Percentiles rank a stretch among this genome's conserved stretches.
These are phyloP conservation scores for Bullera alba DNA, from an alignment of 768 basidiomycete species.

Conservation along the genomic window DNA sequence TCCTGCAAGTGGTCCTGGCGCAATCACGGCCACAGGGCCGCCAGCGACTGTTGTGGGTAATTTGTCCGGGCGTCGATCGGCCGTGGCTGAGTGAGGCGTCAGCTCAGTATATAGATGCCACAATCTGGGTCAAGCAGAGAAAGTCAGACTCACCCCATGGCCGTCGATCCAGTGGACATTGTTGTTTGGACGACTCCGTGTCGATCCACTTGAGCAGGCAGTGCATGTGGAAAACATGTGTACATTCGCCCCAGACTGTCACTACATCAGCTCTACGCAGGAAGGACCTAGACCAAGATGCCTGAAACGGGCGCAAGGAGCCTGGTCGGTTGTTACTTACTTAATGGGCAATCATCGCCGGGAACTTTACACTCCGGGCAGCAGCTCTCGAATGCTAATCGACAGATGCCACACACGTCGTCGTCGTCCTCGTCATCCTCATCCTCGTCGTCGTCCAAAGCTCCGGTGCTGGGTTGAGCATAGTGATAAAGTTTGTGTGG, in stretches of 20 bases:
- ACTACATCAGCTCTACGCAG: not conserved
- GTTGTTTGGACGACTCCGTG: constrained; percentile 79
- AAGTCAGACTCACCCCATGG: constrained; percentile 67
- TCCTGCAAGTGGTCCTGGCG: constrained; percentile 28
- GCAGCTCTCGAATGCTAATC: constrained; percentile 68
- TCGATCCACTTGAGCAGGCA: constrained; percentile 94
- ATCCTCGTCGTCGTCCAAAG: constrained; percentile 20
- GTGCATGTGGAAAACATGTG: constrained; percentile 97
- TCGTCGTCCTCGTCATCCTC: constrained; percentile 33
- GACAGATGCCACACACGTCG: constrained; percentile 40
- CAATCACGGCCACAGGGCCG: constrained; percentile 26
- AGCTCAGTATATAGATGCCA: not conserved
- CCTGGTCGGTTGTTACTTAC: constrained; percentile 51
- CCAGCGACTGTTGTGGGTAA: constrained; percentile 30
- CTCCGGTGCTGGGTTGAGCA: constrained; percentile 1
- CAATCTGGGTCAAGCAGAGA: not conserved
- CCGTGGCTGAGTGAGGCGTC: constrained; percentile 24
- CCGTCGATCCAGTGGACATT: constrained; percentile 97
- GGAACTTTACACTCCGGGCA: constrained; percentile 95
- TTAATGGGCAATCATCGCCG: constrained; percentile 88
- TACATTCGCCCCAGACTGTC: constrained; percentile 96
- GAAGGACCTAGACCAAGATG: not conserved
- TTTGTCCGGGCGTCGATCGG: constrained; percentile 33
- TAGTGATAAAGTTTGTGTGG: constrained; percentile 34
- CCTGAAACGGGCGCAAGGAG: not conserved